Base-by-base conservation (phyloP, 2,329 filamentous ascomycete species). In the Epichloe hybrida region DNA sequence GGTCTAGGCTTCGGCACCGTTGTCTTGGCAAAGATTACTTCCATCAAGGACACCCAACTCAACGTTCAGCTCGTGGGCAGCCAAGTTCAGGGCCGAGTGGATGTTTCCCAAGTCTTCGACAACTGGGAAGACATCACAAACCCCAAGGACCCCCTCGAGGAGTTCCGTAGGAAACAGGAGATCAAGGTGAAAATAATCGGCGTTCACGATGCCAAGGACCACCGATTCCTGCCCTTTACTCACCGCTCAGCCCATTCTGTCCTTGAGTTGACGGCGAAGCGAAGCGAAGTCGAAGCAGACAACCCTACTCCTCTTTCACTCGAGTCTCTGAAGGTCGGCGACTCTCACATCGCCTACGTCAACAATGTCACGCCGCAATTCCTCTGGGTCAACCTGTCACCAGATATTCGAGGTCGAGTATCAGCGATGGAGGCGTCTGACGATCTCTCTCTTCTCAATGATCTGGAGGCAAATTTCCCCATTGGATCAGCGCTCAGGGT, bases 361-460 rank as follows among this genome's bases (percentile, higher is more conserved):
- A 98, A 97, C 73, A 97, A 96, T 62, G 75, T 91, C 54, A 79
- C 79, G 21, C 77, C 86, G 31, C 82, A 87, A 56, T 86, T 79
- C 61, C 74, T 95, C 21, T 97, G 93, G 91, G 84, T 94, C 44
- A 96, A 89, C 61, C 69, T 98, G 21, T 88, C 90, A 2, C 90
- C 93, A 6, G 88, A 84, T 49, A 81, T 98, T 15, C 83, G 90
- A 53, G 93, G 93, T 51, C 81, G 89, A 48, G 80, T 98, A 51
- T 81, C 81, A 50, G 77, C 85, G 54, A 81, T 93, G 65, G 90
- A 97, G 61, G 80, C 93, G 8, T 89, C 88, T 0, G 87, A 95
- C 59, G 89, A 97, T 64, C 71, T 95, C 45, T 86, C 88, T 7
- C 75, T 86, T 50, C 72, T 95, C 37, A 79, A 83, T 35, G 80